These are phyloP conservation scores for Saitozyma sp. DNA, from an alignment of 768 basidiomycete species.

Conservation along the genomic window DNA sequence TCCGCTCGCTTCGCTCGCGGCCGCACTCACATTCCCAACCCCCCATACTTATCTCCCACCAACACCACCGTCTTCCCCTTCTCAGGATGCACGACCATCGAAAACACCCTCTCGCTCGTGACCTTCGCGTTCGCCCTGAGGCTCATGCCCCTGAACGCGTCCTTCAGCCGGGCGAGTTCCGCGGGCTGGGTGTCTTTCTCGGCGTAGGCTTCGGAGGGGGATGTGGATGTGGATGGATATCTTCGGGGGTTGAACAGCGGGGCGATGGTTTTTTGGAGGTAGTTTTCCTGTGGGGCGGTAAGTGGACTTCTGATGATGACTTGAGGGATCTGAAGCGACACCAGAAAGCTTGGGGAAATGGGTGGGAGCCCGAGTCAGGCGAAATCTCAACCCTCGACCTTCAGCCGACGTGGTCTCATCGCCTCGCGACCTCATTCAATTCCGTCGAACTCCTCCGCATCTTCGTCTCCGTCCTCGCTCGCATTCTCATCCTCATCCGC, in stretches of 20 bases:
- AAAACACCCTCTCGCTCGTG: slow-evolving; percentile 54
- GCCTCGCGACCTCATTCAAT: no score
- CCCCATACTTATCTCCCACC: slow-evolving; percentile 53
- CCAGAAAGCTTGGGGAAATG: no score
- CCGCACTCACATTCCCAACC: slow-evolving; percentile 49
- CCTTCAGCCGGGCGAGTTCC: slow-evolving; percentile 29
- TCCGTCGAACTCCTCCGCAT: no score
- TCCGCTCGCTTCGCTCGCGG: no score
- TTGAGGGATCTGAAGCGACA: no score
- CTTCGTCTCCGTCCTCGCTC: no score
- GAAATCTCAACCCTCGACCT: background rate
- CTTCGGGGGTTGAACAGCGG: slow-evolving; percentile 7
- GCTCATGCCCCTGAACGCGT: slow-evolving; percentile 38
- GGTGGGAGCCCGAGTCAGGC: no score
- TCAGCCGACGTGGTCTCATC: background rate
- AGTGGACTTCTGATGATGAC: no score
- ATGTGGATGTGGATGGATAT: slow-evolving; percentile 12
- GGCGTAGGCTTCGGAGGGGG: slow-evolving; percentile 26
- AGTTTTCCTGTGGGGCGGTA: slow-evolving; percentile 16
- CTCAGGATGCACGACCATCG: slow-evolving; percentile 53
- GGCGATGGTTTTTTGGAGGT: slow-evolving; percentile 17
- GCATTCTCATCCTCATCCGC: no score
- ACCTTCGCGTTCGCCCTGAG: slow-evolving; percentile 48
- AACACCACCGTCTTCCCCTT: slow-evolving; percentile 50
- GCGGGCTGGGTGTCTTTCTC: slow-evolving; percentile 4